Base-by-base conservation (phyloP, 768 basidiomycete species). In the Piloderma croceum region DNA sequence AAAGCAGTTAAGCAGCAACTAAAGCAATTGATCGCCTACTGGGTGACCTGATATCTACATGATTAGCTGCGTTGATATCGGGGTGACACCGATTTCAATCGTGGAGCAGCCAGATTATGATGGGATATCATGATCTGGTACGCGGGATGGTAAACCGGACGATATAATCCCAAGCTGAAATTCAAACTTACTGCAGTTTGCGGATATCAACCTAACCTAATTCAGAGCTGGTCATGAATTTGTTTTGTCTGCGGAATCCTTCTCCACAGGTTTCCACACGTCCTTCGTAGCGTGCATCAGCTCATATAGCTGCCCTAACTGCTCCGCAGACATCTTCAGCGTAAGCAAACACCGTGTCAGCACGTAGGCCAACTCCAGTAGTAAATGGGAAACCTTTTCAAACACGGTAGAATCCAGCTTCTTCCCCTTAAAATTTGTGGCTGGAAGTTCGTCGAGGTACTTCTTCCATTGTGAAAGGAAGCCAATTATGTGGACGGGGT, bases 401-500 rank as follows among this genome's bases (percentile, higher is more conserved):
- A 88, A 77, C 19, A 78, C 54, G 2, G 76, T 79, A 7, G 78
- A 59, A 57, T 91, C 86, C 25, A 92, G 63, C 44, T 64, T 82
- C 59, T 76, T 81, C 23, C 84, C 85, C 22, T 53, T 53, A 52
- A 85, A 90, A 24, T 50, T 54, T 39, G 63, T 57, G 3, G 57
- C 64, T 10, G 79, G 80, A 24, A 85, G 58, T 44, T 76, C 63
- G 50, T 94, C 90, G 41, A 97, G 71, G 61, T 99, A 98, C 43
- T 76, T 59, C 61, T 94, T 96, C 94, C 94, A 99, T 54, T 97
- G 89, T 3, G 85, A 83, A 7, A 98, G 70, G 57, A 99, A 99
- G 3, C 90, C 92, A 58, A 98, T 94, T 46, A 97, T 79, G 58
- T 97, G 81, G 6, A 83, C 71, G 3, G 91, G 88, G 62, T 98